These are phyloP conservation scores for maize (Zea mays) DNA, from an alignment of 176 grass and related monocot genomes.

Conservation along the genomic window DNA sequence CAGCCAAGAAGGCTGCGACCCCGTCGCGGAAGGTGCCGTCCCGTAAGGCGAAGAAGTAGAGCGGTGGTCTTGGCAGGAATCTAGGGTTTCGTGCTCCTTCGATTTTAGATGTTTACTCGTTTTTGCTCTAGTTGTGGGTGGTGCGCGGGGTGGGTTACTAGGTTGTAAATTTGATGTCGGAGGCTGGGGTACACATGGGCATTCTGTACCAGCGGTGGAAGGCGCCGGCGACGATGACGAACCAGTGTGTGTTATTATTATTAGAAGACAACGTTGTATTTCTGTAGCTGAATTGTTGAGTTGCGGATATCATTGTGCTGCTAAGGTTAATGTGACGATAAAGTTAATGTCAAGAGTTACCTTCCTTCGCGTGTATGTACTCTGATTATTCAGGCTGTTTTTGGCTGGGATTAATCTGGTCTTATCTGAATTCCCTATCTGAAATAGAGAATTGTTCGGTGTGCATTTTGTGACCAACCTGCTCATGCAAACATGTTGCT, in stretches of 20 bases:
- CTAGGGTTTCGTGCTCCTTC: constrained; percentile 15
- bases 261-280: background rate
- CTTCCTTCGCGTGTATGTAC: background rate
- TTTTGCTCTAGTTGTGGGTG: background rate
- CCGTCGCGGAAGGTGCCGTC: constrained; percentile 50
- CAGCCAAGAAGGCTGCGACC: constrained; percentile 33
- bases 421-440: constrained; percentile 1
- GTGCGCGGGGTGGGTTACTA: background rate
- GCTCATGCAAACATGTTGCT: constrained; percentile 2
- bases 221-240: background rate
- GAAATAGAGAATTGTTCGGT: background rate
- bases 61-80: no score
- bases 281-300: constrained; percentile 9
- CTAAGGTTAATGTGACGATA: background rate
- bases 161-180: constrained; percentile 61
- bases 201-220: constrained; percentile 19
- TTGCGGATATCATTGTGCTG: background rate
- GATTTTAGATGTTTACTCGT: background rate
- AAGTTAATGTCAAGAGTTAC: constrained; percentile 2
- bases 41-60: constrained; percentile 80
- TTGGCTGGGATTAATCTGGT: background rate
- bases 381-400: no score
- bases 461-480: background rate
- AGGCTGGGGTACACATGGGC: constrained; percentile 8
- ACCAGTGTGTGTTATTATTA: background rate